phyloP scores from a whole-genome alignment of 2,329 filamentous ascomycete genomes.

The Clarireedia monteithiana region DNA sequence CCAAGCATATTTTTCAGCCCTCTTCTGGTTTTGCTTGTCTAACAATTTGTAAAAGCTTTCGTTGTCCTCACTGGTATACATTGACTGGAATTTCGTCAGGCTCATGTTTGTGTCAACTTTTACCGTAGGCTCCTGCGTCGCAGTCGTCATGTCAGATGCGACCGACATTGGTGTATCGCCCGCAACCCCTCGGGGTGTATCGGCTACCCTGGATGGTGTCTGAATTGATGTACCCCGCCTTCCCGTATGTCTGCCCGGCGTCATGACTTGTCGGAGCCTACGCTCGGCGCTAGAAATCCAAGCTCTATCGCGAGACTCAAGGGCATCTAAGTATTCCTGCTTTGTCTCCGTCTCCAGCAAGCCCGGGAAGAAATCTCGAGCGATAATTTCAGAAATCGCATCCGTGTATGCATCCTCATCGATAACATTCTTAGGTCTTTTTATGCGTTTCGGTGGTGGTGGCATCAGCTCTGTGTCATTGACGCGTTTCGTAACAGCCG shows the following conservation, averaged over 20 bases:
- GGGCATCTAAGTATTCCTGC: slow-evolving; percentile 83
- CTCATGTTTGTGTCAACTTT: slow-evolving; percentile 69
- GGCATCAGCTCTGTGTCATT: slow-evolving; percentile 71
- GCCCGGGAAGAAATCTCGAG: slow-evolving; percentile 93
- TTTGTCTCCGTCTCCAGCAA: slow-evolving; percentile 79
- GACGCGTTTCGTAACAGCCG: slow-evolving; percentile 54
- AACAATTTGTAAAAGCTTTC: slow-evolving; percentile 91
- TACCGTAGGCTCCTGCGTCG: slow-evolving; percentile 32
- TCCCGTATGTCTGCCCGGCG: slow-evolving; percentile 51
- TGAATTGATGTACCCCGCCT: slow-evolving; percentile 29
- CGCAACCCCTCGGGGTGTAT: slow-evolving; percentile 59
- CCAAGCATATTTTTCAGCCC: slow-evolving; percentile 79
- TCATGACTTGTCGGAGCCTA: slow-evolving; percentile 71
- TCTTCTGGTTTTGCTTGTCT: slow-evolving; percentile 83
- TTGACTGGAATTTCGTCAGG: slow-evolving; percentile 77
- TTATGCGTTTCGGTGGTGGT: slow-evolving; percentile 87
- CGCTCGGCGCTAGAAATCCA: slow-evolving; percentile 82
- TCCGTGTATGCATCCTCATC: slow-evolving; percentile 93
- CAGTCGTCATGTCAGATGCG: slow-evolving; percentile 33
- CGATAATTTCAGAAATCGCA: slow-evolving; percentile 87
- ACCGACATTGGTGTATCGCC: slow-evolving; percentile 68
- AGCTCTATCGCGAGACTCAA: slow-evolving; percentile 73
- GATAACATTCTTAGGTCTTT: slow-evolving; percentile 77
- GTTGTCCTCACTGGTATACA: slow-evolving; percentile 96
- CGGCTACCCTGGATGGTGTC: slow-evolving; percentile 29